Evolutionary conservation across 495 filamentous ascomycete genomes (phyloP).

Genomic region (Penicillium fimorum): DNA sequence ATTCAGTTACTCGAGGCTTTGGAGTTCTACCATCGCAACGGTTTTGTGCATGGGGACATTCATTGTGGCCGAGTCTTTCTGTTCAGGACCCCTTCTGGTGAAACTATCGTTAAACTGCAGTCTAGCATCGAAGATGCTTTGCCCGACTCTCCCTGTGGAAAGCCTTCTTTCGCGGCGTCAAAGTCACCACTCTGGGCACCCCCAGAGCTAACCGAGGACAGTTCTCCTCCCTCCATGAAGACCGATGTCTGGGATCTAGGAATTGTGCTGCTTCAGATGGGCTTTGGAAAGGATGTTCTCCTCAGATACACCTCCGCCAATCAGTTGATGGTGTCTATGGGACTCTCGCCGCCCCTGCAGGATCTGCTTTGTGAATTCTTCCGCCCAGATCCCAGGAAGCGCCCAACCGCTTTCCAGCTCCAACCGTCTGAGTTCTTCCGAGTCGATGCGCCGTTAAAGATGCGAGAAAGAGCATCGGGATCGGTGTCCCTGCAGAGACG

Average conservation of each 20-base stretch:
- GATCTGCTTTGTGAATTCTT: conserved; percentile 84
- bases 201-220: conserved; percentile 67
- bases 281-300: conserved; percentile 77
- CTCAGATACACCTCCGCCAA: conserved; percentile 76
- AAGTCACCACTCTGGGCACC: conserved; percentile 81
- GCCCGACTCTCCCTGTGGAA: conserved; percentile 27
- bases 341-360: conserved; percentile 69
- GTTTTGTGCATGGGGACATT: conserved; percentile 75
- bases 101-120: conserved; percentile 45
- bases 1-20: conserved; percentile 87
- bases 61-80: conserved; percentile 76
- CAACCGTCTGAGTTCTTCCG: conserved; percentile 84
- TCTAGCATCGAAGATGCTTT: conserved; percentile 44
- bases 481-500: conserved; percentile 42
- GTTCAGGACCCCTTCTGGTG: conserved; percentile 38
- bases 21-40: conserved; percentile 79
- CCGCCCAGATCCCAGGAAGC: conserved; percentile 74
- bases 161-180: conserved; percentile 53
- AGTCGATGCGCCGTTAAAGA: conserved; percentile 50
- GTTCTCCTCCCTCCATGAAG: conserved; percentile 65
- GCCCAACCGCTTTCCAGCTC: conserved; percentile 85
- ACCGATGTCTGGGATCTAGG: conserved; percentile 95
- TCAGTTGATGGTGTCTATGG: conserved; percentile 58
- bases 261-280: conserved; percentile 86
- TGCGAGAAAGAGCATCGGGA: conserved; percentile 36